Conservation (phyloP, 805 yeast genomes). For the Yamadazyma olivae region DNA sequence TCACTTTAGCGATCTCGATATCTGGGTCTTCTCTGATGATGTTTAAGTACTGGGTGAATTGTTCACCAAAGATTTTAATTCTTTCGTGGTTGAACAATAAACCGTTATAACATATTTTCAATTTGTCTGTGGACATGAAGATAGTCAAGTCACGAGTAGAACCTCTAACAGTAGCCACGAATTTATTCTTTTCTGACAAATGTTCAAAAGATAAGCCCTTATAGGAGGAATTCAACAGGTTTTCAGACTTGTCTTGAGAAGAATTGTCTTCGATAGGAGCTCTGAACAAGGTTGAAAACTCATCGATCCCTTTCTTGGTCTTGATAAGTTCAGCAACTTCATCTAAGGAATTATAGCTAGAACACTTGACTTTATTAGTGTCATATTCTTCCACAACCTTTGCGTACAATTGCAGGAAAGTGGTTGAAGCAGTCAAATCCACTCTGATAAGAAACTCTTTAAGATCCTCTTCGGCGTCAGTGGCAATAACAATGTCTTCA, state of each 20-base stretch:
- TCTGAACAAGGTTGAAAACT: conserved; percentile 62
- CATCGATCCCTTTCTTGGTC: conserved; percentile 46
- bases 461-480: conserved; percentile 39
- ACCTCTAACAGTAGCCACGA: conserved; percentile 48
- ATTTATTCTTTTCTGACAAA: conserved; percentile 18
- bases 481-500: conserved; percentile 88
- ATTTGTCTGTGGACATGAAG: conserved; percentile 30
- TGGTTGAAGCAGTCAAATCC: conserved; percentile 49
- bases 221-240: neutral
- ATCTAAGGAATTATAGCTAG: conserved; percentile 46
- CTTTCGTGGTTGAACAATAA: conserved; percentile 71
- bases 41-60: conserved; percentile 54
- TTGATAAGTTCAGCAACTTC: conserved; percentile 55
- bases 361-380: conserved; percentile 26
- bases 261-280: conserved; percentile 14
- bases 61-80: conserved; percentile 67
- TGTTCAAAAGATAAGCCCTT: conserved; percentile 8
- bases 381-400: conserved; percentile 43
- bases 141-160: conserved; percentile 65
- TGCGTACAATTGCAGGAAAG: conserved; percentile 52
- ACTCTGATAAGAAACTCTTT: conserved; percentile 62
- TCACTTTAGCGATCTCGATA: conserved; percentile 53
- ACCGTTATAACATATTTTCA: conserved; percentile 66
- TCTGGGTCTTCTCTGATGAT: conserved; percentile 30
- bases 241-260: conserved; percentile 55